Base-by-base conservation (phyloP, 148 eudicot genomes). In the Diospyros lotus region DNA sequence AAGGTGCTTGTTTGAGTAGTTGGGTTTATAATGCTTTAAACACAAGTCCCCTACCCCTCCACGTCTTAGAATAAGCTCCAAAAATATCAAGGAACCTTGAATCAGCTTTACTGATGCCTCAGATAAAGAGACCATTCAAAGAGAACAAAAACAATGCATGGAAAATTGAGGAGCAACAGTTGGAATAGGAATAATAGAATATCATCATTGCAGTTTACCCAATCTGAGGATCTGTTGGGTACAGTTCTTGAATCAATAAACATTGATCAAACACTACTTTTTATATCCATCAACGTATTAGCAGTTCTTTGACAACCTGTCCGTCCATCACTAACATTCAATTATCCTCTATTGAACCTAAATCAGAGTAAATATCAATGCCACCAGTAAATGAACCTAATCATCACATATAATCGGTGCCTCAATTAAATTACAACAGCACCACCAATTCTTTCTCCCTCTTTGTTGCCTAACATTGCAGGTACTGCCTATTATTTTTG, bases 61-160 rank as follows among this genome's bases (percentile, higher is more conserved):
- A 28, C 28, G 28, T 28, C 28, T 28, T 28, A 28, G 28, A 0
- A 28, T 28, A 28, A n/a, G n/a, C n/a, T n/a, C n/a, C n/a, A n/a
- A n/a, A n/a, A 59, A 59, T 69, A 14, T 56, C 28, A 73, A 46
- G 62, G 72, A 70, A 61, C 15, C 68, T 73, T 58, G 10, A 73
- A 13, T 38, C 44, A 38, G 17, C 12, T 52, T 66, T 4, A 51
- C 1, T 15, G 38, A 44, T 45, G 10, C 11, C 38, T 62, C 62
- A 9, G 15, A 10, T 73, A 50, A 72, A 38, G 3, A 15, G 50
- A 67, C 61, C 75, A 40, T 38, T 12, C 10, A 14, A 70, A 42
- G 38, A 42, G 13, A 40, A 56, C 41, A 61, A 14, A 54, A 38
- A 7, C 13, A 41, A 70, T 70, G 61, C 74, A 56, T 54, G 5